A percentile compares a stretch with the other conserved stretches of the same genome.
phyloP scores from a whole-genome alignment of 2,329 filamentous ascomycete species.

The Hyphodiscus sp. region DNA sequence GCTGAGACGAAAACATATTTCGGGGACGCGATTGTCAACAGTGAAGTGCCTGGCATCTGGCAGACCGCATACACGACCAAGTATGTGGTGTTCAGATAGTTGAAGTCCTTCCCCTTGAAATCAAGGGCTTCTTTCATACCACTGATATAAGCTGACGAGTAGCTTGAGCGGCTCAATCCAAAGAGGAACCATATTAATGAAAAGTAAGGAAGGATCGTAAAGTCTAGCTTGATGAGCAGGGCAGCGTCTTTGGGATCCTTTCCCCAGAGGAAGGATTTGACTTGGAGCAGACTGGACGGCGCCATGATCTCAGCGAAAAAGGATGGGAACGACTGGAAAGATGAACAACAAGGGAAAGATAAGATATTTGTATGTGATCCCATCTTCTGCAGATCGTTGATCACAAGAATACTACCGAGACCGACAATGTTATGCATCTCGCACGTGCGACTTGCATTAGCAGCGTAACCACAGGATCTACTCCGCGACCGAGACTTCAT shows the following conservation, averaged over 20 bases:
- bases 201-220: constrained; percentile 38
- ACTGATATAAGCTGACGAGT: constrained; percentile 35
- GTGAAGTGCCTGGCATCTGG: constrained; percentile 38
- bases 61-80: constrained; percentile 38
- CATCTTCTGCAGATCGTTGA: no score
- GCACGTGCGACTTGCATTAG: no score
- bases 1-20: constrained; percentile 38
- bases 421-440: no score
- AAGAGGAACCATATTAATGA: constrained; percentile 43
- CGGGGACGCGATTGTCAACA: constrained; percentile 32
- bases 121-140: constrained; percentile 34
- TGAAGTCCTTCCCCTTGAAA: constrained; percentile 35
- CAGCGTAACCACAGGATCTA: no score
- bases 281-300: no score
- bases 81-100: constrained; percentile 35
- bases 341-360: no score
- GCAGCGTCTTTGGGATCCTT: constrained; percentile 4
- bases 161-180: constrained; percentile 38
- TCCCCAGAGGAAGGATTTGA: constrained; percentile 8
- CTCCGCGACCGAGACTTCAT: no score
- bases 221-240: constrained; percentile 35
- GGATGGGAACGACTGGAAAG: no score
- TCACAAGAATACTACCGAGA: no score
- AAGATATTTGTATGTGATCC: no score
- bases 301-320: no score